Evolutionary conservation across 345 rosid genomes (phyloP), one percentile per base, ranked within the genome.

Genomic region (Rhodamnia argentea): DNA sequence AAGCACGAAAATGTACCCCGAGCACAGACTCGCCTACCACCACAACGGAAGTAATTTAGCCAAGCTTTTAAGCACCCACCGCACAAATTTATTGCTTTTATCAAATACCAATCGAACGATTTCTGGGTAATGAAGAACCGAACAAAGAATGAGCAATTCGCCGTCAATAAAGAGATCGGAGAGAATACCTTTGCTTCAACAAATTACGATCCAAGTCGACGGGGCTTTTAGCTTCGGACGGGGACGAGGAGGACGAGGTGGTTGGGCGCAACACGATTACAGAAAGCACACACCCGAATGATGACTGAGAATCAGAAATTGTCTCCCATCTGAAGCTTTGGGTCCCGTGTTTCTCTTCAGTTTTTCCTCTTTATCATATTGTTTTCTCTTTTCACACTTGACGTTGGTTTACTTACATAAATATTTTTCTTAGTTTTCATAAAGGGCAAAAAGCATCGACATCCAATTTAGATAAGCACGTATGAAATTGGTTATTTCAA

Each of bases 351-450:
- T 2, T 0, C 0, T 24, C 29, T 24, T 57, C 14, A 11, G 27
- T 8, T 57, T 10, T 58, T 26, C 55, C 55, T 15, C 3, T 1
- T 2, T 24, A 26, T 58, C 62, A 4, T 24, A 4, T 26, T 5
- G 64, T 3, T 0, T 2, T 2, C n/a, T 11, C 14, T 58, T 58
- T 26, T 26, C 15, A 12, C 29, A 2, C 62, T 58, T 0, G 26
- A 53, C 8, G 29, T 5, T 6, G 3, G 64, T 3, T 59, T 26
- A 52, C 27, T 59, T 26, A 52, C 27, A 0, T 47, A 52, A 52
- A 47, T 56, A 3, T 23, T 54, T 54, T 54, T 18, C 4, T 14
- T n/a, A n/a, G n/a, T n/a, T n/a, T n/a, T n/a, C n/a, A 7, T 23
- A 57, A 52, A 52, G 16, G 54, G 54, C 54, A 13, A 52, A 52